Evolutionary conservation across 2,329 filamentous ascomycete genomes (phyloP), one percentile per base, ranked within the genome.

Genomic region (Aureobasidium vineae): DNA sequence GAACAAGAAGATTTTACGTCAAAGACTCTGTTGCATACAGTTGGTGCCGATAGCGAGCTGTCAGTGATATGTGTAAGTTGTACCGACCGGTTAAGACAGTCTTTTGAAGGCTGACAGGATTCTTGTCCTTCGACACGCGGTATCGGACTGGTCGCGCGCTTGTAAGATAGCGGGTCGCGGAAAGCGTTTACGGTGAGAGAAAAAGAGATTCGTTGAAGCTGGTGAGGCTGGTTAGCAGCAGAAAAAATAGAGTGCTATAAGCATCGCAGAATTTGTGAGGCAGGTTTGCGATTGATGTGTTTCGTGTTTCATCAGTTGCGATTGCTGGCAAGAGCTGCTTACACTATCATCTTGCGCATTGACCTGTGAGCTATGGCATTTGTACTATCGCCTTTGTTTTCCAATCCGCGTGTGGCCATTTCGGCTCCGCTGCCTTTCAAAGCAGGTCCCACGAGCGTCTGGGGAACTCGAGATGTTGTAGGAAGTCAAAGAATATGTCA

Each of bases 281-380:
- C 41, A 31, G 28, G 43, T 63, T 41, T 50, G 23, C 45, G 59
- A 63, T 63, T 63, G 41, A 63, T 50, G 45, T 52, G 45, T 33
- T 19, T 63, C 57, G 57, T 41, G 45, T 63, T 63, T 41, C 31
- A 63, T 63, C 33, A 41, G 41, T 63, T 23, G 26, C 45, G 41
- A 52, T 31, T 49, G 33, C 45, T 40, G 38, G n/a, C 16, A 16
- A 61, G 19, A 4, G 15, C 5, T 63, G 43, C 45, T 28, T 52
- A 50, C 59, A 63, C 11, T 38, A 41, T 40, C 21, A 15, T 63
- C 28, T 52, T 52, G 33, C 59, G 59, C 59, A 40, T 63, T 63
- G 59, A 52, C 59, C 21, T 45, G 23, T 19, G n/a, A 26, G 19
- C 57, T 28, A n/a, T 38, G 28, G 33, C 3, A 50, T 50, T 19